These are phyloP conservation scores for Colletotrichum sp. DNA, from an alignment of 2,329 filamentous ascomycete genomes.

Conservation along the genomic window DNA sequence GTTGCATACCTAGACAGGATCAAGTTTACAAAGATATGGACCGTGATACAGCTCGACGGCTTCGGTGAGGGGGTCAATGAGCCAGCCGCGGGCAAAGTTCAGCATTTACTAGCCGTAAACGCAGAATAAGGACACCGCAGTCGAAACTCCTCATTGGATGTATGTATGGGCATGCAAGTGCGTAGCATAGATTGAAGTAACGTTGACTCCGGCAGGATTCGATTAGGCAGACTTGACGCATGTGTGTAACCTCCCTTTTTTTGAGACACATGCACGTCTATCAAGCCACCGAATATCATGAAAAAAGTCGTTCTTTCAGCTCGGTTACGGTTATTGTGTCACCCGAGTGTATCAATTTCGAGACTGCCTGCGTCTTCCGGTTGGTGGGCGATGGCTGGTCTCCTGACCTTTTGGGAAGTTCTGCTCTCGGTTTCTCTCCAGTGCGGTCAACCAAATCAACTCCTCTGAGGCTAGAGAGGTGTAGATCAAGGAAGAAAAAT, in stretches of 20 bases:
- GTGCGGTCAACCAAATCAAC: too few relatives aligned
- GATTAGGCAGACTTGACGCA: not conserved
- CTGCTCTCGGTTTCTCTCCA: too few relatives aligned
- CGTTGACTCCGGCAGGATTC: not conserved
- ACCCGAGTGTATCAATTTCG: not conserved
- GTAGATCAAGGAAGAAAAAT: too few relatives aligned
- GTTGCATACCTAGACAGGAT: too few relatives aligned
- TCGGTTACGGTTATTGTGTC: not conserved
- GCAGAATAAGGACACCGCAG: not conserved
- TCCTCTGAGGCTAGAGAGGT: too few relatives aligned
- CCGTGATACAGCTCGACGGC: not conserved
- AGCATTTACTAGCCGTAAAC: not conserved
- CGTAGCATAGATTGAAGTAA: not conserved
- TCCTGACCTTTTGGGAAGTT: too few relatives aligned
- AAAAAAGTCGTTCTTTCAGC: not conserved
- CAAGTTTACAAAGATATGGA: too few relatives aligned
- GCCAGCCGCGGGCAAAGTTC: not conserved
- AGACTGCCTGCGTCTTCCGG: too few relatives aligned
- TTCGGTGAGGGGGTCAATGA: not conserved
- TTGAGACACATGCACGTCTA: not conserved
- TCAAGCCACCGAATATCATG: not conserved
- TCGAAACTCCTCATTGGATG: not conserved
- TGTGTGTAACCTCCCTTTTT: not conserved
- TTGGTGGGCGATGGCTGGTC: too few relatives aligned
- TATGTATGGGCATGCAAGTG: not conserved